A percentile compares a stretch with the other conserved stretches of the same genome.
Evolutionary conservation across 2,329 filamentous ascomycete species (phyloP).

Genomic region (Paecilomyces formosus): DNA sequence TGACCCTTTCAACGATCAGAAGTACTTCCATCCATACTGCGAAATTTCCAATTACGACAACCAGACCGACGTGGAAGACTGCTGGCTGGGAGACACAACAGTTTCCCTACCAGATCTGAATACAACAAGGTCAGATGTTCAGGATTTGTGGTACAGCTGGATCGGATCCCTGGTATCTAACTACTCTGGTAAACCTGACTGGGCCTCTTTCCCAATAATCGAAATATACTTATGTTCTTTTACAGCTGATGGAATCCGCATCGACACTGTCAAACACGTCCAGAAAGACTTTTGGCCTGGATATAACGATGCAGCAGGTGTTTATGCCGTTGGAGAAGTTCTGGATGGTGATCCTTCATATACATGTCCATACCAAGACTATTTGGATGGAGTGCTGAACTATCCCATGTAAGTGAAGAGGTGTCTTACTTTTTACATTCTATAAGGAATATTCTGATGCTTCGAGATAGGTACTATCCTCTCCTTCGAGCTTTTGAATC

Average conservation of each 20-base stretch:
- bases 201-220: neutral
- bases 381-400: constrained; percentile 42
- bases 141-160: constrained; percentile 51
- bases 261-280: constrained; percentile 46
- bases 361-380: constrained; percentile 39
- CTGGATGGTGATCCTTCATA: constrained; percentile 32
- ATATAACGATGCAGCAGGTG: constrained; percentile 34
- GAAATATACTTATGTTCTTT: neutral
- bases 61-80: constrained; percentile 38
- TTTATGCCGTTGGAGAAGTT: constrained; percentile 45
- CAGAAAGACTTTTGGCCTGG: constrained; percentile 38
- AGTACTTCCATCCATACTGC: constrained; percentile 57
- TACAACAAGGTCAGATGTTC: constrained; percentile 46
- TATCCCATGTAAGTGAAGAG: constrained; percentile 32
- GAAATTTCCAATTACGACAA: constrained; percentile 45
- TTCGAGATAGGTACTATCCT: constrained; percentile 19
- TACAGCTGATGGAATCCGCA: constrained; percentile 44
- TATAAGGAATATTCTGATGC: neutral
- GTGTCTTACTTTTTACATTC: neutral
- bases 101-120: constrained; percentile 57
- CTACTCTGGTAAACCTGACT: constrained; percentile 54
- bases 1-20: constrained; percentile 47
- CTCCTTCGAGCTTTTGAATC: constrained; percentile 29
- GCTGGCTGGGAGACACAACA: constrained; percentile 49
- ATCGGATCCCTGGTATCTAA: constrained; percentile 49